A percentile compares a stretch with the other conserved stretches of the same genome.
phyloP scores from a whole-genome alignment of 108 stramenopile species.

The Stephanodiscus triporus region DNA sequence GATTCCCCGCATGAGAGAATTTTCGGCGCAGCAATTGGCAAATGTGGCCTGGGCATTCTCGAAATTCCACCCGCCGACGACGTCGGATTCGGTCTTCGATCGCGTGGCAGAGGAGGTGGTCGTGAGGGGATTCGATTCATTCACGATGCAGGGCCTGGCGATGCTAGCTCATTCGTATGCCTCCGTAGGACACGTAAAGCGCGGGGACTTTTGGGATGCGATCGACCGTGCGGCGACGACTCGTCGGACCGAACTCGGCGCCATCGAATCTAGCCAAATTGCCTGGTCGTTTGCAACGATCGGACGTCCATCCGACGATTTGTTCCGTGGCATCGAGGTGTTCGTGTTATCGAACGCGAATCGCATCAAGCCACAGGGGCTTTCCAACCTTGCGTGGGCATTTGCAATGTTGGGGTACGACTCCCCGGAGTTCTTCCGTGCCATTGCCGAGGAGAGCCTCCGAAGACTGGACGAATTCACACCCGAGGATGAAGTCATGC shows the following conservation, averaged over 20 bases:
- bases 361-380: constrained; percentile 32
- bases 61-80: constrained; percentile 16
- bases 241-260: constrained; percentile 10
- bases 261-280: constrained; percentile 31
- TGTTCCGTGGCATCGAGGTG: constrained; percentile 24
- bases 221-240: constrained; percentile 22
- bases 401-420: constrained; percentile 32
- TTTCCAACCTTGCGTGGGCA: constrained; percentile 47
- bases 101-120: constrained; percentile 34
- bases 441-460: constrained; percentile 17
- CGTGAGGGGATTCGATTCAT: constrained; percentile 30
- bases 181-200: constrained; percentile 20
- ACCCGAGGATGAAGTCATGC: constrained; percentile 40
- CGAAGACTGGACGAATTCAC: constrained; percentile 31
- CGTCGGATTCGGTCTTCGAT: constrained; percentile 29
- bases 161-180: constrained; percentile 48
- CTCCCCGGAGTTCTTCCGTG: constrained; percentile 11
- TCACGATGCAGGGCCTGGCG: constrained; percentile 38
- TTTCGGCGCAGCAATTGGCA: constrained; percentile 27
- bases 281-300: constrained; percentile 50
- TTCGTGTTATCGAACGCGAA: constrained; percentile 23
- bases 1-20: constrained; percentile 14
- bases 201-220: constrained; percentile 31
- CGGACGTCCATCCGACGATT: constrained; percentile 28
- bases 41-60: constrained; percentile 41